phyloP scores from a whole-genome alignment of 371 early-diverging fungal species.

The Entomophthora muscae region DNA sequence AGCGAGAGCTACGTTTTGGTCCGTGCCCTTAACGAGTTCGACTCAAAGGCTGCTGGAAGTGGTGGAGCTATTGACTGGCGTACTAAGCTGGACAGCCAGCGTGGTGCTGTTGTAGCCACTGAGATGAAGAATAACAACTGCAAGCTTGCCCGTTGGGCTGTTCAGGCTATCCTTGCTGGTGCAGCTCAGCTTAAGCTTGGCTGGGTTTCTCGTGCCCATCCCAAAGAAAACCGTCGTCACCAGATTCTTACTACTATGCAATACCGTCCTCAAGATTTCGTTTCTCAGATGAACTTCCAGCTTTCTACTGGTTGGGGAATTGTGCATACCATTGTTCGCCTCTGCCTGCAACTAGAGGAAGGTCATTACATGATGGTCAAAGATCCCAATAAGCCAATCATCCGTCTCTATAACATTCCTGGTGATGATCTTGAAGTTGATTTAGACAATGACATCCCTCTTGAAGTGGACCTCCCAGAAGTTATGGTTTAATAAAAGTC shows the following conservation, averaged over 20 bases:
- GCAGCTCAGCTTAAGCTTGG: constrained; percentile 85
- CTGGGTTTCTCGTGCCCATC: constrained; percentile 52
- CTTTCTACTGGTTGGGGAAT: constrained; percentile 88
- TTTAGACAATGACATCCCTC: background rate
- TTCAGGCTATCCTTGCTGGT: constrained; percentile 74
- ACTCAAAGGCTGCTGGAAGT: constrained; percentile 65
- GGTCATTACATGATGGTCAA: constrained; percentile 88
- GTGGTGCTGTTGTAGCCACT: constrained; percentile 91
- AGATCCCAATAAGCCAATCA: constrained; percentile 85
- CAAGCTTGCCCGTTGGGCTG: constrained; percentile 88
- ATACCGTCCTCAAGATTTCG: constrained; percentile 83
- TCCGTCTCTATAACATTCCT: constrained; percentile 63
- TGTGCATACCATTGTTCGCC: constrained; percentile 76
- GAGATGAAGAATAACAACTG: constrained; percentile 95
- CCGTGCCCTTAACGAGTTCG: constrained; percentile 84
- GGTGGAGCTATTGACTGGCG: constrained; percentile 90
- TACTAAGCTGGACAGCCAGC: constrained; percentile 82
- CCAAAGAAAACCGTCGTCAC: constrained; percentile 70
- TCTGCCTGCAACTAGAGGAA: constrained; percentile 67
- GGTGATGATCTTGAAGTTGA: background rate
- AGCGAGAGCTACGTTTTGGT: constrained; percentile 45
- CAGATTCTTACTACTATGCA: constrained; percentile 64
- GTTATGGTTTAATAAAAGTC: background rate
- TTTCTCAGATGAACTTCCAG: constrained; percentile 72
- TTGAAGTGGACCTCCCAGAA: background rate